These are phyloP conservation scores for Quercus dentata DNA, from an alignment of 306 rosid species.

Conservation along the genomic window DNA sequence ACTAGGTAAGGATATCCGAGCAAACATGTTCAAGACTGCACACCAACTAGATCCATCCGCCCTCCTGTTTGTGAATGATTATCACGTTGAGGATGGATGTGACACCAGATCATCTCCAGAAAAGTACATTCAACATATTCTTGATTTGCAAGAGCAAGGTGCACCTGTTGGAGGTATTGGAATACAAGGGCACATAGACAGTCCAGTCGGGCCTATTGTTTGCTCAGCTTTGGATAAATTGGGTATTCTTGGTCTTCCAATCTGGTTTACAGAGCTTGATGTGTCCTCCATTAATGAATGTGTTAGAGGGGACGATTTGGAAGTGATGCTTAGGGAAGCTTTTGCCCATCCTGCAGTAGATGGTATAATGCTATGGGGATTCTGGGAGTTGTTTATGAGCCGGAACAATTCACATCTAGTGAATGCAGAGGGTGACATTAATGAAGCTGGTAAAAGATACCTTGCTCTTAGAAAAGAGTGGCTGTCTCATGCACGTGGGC, in stretches of 20 bases:
- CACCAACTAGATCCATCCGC: conserved; percentile 65
- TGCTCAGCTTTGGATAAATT: conserved; percentile 67
- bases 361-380: conserved; percentile 89
- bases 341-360: conserved; percentile 76
- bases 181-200: conserved; percentile 84
- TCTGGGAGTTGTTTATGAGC: conserved; percentile 91
- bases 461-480: conserved; percentile 72
- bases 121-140: conserved; percentile 63
- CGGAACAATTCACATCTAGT: conserved; percentile 69
- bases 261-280: conserved; percentile 93
- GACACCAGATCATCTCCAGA: conserved; percentile 73
- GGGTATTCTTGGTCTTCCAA: conserved; percentile 71
- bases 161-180: conserved; percentile 90
- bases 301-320: conserved; percentile 80
- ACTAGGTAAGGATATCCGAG: conserved; percentile 68
- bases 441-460: conserved; percentile 75
- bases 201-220: conserved; percentile 82
- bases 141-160: conserved; percentile 72
- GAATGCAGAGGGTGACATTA: conserved; percentile 81
- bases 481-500: conserved; percentile 62
- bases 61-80: conserved; percentile 72
- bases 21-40: conserved; percentile 82
- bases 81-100: conserved; percentile 80
- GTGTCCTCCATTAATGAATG: conserved; percentile 69
- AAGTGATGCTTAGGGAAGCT: conserved; percentile 76